Evolutionary conservation across 805 yeast genomes (phyloP).

Genomic region (Wickerhamomyces queroliae): DNA sequence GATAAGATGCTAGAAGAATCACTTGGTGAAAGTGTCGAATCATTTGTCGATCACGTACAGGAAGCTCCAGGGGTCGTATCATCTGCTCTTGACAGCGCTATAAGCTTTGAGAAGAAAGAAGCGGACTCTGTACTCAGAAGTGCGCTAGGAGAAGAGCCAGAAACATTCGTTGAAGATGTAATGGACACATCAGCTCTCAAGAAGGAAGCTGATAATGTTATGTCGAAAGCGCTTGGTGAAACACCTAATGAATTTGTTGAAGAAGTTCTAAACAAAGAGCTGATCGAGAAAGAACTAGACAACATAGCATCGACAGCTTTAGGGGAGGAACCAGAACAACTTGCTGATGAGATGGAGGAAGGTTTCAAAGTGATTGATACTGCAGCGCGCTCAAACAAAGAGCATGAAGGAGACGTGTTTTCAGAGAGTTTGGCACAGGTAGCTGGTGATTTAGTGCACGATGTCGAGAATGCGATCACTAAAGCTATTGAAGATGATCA

Average conservation of each 20-base stretch:
- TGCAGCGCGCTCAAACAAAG: not conserved
- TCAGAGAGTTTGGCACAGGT: not conserved
- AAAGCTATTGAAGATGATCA: too few species aligned
- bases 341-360: constrained; percentile 5
- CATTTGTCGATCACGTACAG: constrained; percentile 1
- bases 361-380: not conserved
- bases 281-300: too few species aligned
- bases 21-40: constrained; percentile 9
- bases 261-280: not conserved
- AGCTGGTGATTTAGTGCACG: not conserved
- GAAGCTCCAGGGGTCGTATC: too few species aligned
- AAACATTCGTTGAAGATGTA: not conserved
- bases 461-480: not conserved
- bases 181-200: not conserved
- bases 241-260: not conserved
- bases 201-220: not conserved
- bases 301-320: not conserved
- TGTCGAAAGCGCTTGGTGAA: constrained; percentile 3
- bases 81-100: too few species aligned
- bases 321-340: not conserved
- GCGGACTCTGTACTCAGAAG: constrained; percentile 1
- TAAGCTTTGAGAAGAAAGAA: not conserved
- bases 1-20: constrained; percentile 13
- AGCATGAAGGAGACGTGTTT: not conserved
- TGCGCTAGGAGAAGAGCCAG: constrained; percentile 1